Percentiles rank a stretch among this genome's conserved stretches.
These are phyloP conservation scores for Amaranthus hypochondriacus DNA, from an alignment of 148 eudicot genomes.

Conservation along the genomic window DNA sequence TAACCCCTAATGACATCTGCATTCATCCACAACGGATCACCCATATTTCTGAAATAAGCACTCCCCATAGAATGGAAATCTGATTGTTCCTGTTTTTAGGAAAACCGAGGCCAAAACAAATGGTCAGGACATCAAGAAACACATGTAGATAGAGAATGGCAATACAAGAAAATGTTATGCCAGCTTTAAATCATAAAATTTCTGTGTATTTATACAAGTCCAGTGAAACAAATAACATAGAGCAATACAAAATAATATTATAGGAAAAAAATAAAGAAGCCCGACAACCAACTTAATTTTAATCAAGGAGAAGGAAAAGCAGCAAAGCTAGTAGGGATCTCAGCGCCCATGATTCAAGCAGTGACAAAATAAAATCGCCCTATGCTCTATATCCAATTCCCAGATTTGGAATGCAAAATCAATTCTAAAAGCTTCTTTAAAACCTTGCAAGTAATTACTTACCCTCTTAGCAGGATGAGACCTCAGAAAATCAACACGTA, in stretches of 20 bases:
- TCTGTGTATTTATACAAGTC: not conserved
- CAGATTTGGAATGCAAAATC: not conserved
- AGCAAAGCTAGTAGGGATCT: not conserved
- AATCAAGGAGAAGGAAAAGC: not conserved
- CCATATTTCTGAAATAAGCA: slow-evolving; percentile 43
- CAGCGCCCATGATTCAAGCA: not conserved
- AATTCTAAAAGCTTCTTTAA: not conserved
- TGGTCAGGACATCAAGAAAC: slow-evolving; percentile 8
- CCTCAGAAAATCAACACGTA: slow-evolving; percentile 87
- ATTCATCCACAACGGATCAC: slow-evolving; percentile 47
- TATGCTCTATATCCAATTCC: not conserved
- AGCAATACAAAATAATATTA: no score
- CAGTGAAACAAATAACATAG: not conserved
- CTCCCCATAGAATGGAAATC: slow-evolving; percentile 52
- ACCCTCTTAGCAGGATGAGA: slow-evolving; percentile 70
- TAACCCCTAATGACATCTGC: slow-evolving; percentile 38
- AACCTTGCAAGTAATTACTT: slow-evolving; percentile 23
- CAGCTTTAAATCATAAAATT: no score
- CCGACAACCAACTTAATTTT: not conserved
- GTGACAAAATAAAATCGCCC: not conserved
- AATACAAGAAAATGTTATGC: not conserved
- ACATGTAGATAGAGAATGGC: not conserved
- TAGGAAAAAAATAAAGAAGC: not conserved
- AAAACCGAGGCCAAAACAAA: slow-evolving; percentile 8
- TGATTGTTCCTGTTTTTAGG: slow-evolving; percentile 54